A percentile compares a stretch with the other conserved stretches of the same genome.
Evolutionary conservation across 176 grass and related monocot species (phyloP).

Genomic region (Guadua angustifolia): DNA sequence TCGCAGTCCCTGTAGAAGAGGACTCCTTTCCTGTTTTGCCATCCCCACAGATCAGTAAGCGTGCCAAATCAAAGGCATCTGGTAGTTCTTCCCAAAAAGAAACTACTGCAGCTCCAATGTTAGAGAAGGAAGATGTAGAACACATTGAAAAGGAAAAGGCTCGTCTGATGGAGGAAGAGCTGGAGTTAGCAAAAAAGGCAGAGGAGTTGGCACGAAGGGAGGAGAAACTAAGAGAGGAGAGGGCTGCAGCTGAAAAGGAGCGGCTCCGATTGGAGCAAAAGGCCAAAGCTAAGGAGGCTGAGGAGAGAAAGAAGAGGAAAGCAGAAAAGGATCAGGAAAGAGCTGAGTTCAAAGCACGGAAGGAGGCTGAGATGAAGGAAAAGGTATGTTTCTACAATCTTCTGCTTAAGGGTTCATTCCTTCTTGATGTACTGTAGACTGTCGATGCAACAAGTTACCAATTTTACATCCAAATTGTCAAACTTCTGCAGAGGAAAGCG

Average conservation of each 20-base stretch:
- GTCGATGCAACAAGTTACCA: conserved; percentile 16
- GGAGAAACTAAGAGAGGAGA: conserved; percentile 59
- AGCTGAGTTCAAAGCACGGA: conserved; percentile 68
- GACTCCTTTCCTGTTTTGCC: conserved; percentile 56
- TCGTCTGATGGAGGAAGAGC: conserved; percentile 44
- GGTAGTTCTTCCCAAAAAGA: conserved; percentile 38
- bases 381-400: conserved; percentile 53
- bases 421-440: conserved; percentile 12
- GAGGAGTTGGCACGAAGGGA: conserved; percentile 57
- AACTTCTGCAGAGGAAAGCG: conserved; percentile 64
- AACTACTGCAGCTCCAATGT: not conserved
- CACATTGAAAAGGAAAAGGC: conserved; percentile 49
- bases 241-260: conserved; percentile 67
- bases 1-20: conserved; percentile 35
- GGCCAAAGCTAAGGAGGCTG: conserved; percentile 87
- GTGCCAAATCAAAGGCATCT: conserved; percentile 53
- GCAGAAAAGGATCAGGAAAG: conserved; percentile 68
- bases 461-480: conserved; percentile 3
- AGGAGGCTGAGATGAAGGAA: conserved; percentile 76
- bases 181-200: conserved; percentile 49
- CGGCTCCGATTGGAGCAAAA: conserved; percentile 67
- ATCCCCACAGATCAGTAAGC: conserved; percentile 43
- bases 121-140: conserved; percentile 49
- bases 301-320: conserved; percentile 81
- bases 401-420: not conserved